These are phyloP conservation scores for Oryza glumipatula DNA, from an alignment of 176 grass and related monocot species.

Conservation along the genomic window DNA sequence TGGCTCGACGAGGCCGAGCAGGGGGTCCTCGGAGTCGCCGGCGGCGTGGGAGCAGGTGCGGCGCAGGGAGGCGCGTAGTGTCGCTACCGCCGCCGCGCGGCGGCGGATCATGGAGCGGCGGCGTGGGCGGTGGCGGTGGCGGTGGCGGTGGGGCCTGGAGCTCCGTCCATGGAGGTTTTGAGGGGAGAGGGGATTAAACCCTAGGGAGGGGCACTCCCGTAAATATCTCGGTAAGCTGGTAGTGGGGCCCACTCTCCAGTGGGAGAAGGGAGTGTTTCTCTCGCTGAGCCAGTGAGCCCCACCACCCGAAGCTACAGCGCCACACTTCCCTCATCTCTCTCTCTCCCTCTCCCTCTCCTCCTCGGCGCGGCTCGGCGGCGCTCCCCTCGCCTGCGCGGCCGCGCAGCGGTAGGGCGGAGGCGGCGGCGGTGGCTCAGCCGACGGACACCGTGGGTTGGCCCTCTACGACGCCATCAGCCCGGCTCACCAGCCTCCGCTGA, in stretches of 20 bases:
- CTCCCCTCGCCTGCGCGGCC: no score
- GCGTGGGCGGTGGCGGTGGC: not conserved
- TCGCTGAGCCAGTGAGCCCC: not conserved
- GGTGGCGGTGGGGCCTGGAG: conserved; percentile 9
- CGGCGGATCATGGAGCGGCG: conserved; percentile 48
- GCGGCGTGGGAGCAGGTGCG: conserved; percentile 34
- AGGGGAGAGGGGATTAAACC: conserved; percentile 51
- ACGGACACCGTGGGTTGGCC: no score
- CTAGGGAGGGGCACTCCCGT: conserved; percentile 38
- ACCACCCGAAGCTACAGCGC: not conserved
- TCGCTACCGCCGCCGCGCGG: conserved; percentile 38
- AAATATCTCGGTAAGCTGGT: not conserved
- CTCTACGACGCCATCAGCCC: no score
- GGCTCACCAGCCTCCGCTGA: no score
- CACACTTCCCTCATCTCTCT: conserved; percentile 35
- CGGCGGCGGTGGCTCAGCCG: no score
- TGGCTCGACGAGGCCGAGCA: conserved; percentile 32
- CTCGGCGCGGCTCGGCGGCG: no score
- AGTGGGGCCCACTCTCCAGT: not conserved
- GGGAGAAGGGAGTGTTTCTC: not conserved
- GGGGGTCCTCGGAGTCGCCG: conserved; percentile 30
- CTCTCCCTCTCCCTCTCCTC: not conserved
- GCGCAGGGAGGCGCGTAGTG: conserved; percentile 39
- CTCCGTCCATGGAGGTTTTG: conserved; percentile 52
- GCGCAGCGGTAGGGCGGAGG: not conserved